phyloP scores from a whole-genome alignment of 345 rosid genomes.

The Populus nigra region DNA sequence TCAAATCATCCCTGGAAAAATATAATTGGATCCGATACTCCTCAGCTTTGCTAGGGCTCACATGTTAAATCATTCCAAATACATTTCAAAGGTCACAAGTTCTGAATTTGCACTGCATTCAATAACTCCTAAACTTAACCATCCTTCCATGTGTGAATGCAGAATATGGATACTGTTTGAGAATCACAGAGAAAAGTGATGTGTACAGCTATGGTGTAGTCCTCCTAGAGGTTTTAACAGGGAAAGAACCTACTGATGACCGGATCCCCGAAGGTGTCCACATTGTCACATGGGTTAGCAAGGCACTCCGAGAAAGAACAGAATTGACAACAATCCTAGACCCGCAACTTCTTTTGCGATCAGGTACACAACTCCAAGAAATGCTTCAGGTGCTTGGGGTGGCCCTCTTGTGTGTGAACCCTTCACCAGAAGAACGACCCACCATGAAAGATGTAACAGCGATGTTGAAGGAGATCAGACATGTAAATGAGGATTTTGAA shows the following conservation, averaged over 20 bases:
- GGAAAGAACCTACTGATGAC: slow-evolving; percentile 48
- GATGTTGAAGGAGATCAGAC: slow-evolving; percentile 58
- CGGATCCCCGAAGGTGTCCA: slow-evolving; percentile 54
- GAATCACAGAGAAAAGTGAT: slow-evolving; percentile 69
- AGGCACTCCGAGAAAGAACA: slow-evolving; percentile 41
- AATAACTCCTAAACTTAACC: not conserved
- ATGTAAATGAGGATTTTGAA: slow-evolving; percentile 46
- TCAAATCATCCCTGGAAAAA: not conserved
- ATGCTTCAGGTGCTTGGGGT: slow-evolving; percentile 70
- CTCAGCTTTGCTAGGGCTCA: not conserved
- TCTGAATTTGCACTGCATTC: not conserved
- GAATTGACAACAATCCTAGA: slow-evolving; percentile 55
- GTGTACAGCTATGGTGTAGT: slow-evolving; percentile 76
- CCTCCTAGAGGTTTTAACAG: slow-evolving; percentile 58
- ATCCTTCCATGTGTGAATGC: slow-evolving; percentile 17
- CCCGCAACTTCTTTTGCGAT: slow-evolving; percentile 41
- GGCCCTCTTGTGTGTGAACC: slow-evolving; percentile 59
- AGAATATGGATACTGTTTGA: slow-evolving; percentile 69
- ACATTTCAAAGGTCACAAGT: not conserved
- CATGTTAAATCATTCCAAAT: not conserved
- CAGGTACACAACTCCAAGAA: slow-evolving; percentile 63
- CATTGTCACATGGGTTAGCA: slow-evolving; percentile 61
- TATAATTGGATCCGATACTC: not conserved
- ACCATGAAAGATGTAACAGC: slow-evolving; percentile 69
- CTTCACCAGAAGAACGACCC: slow-evolving; percentile 59